Percentiles rank a stretch among this genome's conserved stretches.
Evolutionary conservation across 768 basidiomycete species (phyloP).

Genomic region (Tylopilus vinaceipallidus): DNA sequence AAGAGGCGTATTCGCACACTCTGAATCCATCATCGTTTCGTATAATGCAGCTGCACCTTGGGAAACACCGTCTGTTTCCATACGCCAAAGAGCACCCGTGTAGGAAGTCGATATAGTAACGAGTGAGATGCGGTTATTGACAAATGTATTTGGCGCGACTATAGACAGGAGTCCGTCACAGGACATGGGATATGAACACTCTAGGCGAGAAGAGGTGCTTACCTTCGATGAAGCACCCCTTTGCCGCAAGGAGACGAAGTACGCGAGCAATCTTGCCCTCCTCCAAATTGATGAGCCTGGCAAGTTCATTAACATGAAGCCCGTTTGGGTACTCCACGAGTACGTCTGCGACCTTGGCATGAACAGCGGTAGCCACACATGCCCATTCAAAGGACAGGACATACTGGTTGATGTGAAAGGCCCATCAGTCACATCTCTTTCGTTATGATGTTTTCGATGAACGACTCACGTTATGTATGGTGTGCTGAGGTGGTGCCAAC

Average conservation of each 20-base stretch:
- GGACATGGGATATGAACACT: too few relatives aligned
- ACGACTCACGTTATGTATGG: slow-evolving; percentile 24
- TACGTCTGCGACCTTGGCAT: slow-evolving; percentile 28
- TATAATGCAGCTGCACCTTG: too few relatives aligned
- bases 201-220: not conserved
- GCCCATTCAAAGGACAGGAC: slow-evolving; percentile 28
- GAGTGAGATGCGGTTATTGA: slow-evolving; percentile 36
- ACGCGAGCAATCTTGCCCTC: slow-evolving; percentile 30
- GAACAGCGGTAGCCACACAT: slow-evolving; percentile 24
- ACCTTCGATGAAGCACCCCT: slow-evolving; percentile 34
- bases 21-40: too few relatives aligned
- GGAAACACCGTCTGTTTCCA: too few relatives aligned
- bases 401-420: too few relatives aligned
- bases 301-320: slow-evolving; percentile 26
- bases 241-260: slow-evolving; percentile 30
- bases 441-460: too few relatives aligned
- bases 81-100: too few relatives aligned
- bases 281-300: slow-evolving; percentile 23
- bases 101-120: slow-evolving; percentile 16
- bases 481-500: slow-evolving; percentile 28
- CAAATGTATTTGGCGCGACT: slow-evolving; percentile 29
- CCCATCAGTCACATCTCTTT: not conserved
- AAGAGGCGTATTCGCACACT: too few relatives aligned
- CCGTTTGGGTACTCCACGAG: slow-evolving; percentile 27
- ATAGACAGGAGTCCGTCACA: too few relatives aligned